Evolutionary conservation across 352 stramenopile species (phyloP).

Genomic region (Halophytophthora batemanensis): DNA sequence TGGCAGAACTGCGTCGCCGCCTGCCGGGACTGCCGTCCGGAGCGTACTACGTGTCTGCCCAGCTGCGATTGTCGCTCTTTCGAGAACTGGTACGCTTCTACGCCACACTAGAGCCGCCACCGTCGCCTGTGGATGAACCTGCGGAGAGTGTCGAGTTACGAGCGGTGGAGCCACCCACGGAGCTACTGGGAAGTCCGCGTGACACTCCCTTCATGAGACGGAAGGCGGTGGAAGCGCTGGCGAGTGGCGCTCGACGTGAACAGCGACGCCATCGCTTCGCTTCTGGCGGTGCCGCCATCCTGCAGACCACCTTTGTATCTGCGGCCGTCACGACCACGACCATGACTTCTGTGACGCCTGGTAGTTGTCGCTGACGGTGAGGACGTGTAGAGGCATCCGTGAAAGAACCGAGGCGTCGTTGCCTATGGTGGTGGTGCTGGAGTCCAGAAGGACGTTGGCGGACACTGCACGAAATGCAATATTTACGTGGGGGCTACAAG

Average conservation of each 20-base stretch:
- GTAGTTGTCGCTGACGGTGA: too few relatives aligned
- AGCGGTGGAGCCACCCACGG: conserved; percentile 28
- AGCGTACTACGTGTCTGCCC: conserved; percentile 44
- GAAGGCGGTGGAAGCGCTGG: conserved; percentile 56
- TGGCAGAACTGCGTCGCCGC: conserved; percentile 42
- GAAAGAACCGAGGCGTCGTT: too few relatives aligned
- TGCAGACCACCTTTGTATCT: conserved; percentile 25
- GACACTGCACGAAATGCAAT: too few relatives aligned
- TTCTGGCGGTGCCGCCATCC: conserved; percentile 37
- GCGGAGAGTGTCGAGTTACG: conserved; percentile 8
- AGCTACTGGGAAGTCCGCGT: conserved; percentile 48
- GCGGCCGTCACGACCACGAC: too few relatives aligned
- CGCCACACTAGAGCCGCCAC: conserved; percentile 20
- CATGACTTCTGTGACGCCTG: too few relatives aligned
- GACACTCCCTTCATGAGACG: conserved; percentile 68
- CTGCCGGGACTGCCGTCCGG: conserved; percentile 47
- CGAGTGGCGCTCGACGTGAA: conserved; percentile 25
- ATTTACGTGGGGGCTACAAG: too few relatives aligned
- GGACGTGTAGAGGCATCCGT: too few relatives aligned
- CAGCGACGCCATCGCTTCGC: conserved; percentile 38
- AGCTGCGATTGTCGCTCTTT: conserved; percentile 42
- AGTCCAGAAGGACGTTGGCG: too few relatives aligned
- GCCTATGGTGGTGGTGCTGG: too few relatives aligned
- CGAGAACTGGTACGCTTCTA: conserved; percentile 61
- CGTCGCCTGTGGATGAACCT: not conserved